Conservation (phyloP, 148 eudicot species). For the Nepenthes gracilis region DNA sequence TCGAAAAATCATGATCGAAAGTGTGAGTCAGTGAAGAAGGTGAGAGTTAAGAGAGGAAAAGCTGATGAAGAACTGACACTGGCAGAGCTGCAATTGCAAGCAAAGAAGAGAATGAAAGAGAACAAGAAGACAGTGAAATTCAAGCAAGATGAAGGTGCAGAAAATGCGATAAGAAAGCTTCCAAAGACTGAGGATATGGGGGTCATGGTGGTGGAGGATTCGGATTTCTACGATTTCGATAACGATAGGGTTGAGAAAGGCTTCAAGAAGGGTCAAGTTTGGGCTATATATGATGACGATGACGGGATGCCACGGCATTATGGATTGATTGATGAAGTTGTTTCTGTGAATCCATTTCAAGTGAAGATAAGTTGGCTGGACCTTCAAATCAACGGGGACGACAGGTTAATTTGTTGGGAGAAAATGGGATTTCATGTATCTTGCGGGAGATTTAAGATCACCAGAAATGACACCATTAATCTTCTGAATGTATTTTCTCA, state of each 20-base stretch:
- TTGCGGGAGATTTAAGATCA: constrained; percentile 73
- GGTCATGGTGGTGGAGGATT: constrained; percentile 68
- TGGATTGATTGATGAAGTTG: constrained; percentile 63
- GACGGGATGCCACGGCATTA: constrained; percentile 97
- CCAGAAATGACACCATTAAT: constrained; percentile 26
- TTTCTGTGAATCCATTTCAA: constrained; percentile 59
- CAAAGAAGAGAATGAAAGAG: constrained; percentile 26
- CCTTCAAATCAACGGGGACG: constrained; percentile 37
- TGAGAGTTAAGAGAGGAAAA: constrained; percentile 4
- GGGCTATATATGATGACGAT: constrained; percentile 83
- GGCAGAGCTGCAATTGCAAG: constrained; percentile 46
- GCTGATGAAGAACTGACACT: constrained; percentile 41
- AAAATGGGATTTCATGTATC: constrained; percentile 42
- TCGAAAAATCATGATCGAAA: too few relatives aligned
- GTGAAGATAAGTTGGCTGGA: constrained; percentile 66
- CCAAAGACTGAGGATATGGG: constrained; percentile 31
- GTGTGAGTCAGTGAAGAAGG: constrained; percentile 4
- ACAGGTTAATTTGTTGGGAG: constrained; percentile 29
- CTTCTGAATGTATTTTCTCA: constrained; percentile 74
- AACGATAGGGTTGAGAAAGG: constrained; percentile 63
- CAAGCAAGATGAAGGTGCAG: constrained; percentile 15
- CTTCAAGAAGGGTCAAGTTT: constrained; percentile 78
- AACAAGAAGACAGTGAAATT: constrained; percentile 11
- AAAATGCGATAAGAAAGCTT: constrained; percentile 15
- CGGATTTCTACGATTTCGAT: constrained; percentile 83